Evolutionary conservation across 495 filamentous ascomycete species (phyloP).

Genomic region (Cudoniella acicularis): DNA sequence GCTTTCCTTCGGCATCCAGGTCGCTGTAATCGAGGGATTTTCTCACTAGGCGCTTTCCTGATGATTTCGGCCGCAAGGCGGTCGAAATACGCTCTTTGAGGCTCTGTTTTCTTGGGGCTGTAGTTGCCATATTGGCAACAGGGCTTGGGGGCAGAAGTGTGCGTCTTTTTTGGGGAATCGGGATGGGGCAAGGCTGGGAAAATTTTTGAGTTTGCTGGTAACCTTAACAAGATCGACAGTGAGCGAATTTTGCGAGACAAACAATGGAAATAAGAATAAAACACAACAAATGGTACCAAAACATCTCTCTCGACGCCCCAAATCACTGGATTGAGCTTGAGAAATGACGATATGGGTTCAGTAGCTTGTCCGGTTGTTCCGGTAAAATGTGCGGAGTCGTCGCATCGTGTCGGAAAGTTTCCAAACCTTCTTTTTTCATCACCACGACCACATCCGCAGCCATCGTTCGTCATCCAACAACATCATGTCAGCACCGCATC

Average conservation of each 20-base stretch:
- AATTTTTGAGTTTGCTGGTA: neutral
- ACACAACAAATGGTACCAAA: too few relatives aligned
- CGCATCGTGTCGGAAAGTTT: neutral
- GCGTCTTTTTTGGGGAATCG: neutral
- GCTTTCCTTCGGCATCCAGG: neutral
- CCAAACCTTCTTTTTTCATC: neutral
- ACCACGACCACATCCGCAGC: too few relatives aligned
- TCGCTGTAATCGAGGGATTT: neutral
- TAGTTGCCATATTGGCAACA: neutral
- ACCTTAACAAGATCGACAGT: too few relatives aligned
- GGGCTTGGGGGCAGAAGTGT: neutral
- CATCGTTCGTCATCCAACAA: too few relatives aligned
- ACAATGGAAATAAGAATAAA: too few relatives aligned
- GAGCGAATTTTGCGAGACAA: too few relatives aligned
- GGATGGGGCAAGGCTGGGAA: neutral
- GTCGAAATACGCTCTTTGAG: neutral
- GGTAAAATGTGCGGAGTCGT: too few relatives aligned
- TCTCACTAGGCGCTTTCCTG: neutral
- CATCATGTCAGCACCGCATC: too few relatives aligned
- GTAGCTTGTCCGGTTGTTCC: neutral
- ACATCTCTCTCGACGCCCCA: too few relatives aligned
- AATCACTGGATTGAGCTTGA: neutral
- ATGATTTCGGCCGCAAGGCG: conserved; percentile 7
- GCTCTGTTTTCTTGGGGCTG: neutral
- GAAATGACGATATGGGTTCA: too few relatives aligned